Evolutionary conservation across 1,139 yeast genomes (phyloP), one percentile per base, ranked within the genome.

Genomic region (Blastobotrys petasosporus): DNA sequence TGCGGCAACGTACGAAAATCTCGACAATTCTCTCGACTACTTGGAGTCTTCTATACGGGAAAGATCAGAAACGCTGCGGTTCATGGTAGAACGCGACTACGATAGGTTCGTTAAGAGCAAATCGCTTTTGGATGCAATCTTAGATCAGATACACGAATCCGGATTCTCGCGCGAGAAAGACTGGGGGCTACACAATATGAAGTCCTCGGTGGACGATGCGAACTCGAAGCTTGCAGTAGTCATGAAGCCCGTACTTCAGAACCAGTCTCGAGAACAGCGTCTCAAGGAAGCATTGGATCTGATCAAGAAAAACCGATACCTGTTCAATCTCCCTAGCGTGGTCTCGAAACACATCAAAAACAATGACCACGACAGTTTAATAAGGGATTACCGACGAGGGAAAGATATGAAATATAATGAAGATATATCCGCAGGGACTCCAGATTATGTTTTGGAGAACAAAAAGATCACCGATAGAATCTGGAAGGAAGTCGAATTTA

Each of bases 31-130:
- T 2, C 70, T 87, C 48, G 73, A 70, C 33, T 72, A 67, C 42
- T 69, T 90, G 48, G 88, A 86, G 54, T 61, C 65, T 28, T 77
- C 79, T 28, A 79, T 90, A 31, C 74, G 77, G 15, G 70, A 76
- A 17, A 84, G 83, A 57, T 79, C 85, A n/a, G 71, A 73, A 10
- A 82, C 83, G 43, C 68, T 90, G 59, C 77, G 81, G 53, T 66
- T 67, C 12, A 75, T 85, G 31, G 84, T 90, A 6, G 85, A 85
- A 56, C 73, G 77, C 20, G 92, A 90, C 60, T 88, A 80, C 60
- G 76, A 79, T 46, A 74, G 77, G 55, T 87, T 88, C 55, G 84
- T 90, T 42, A 77, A 80, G 56, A 79, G 90, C 46, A 92, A 92
- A 62, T 77, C 83, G 13, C 69, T 77, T 9, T 63, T 82, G 17